Percentiles rank a stretch among this genome's conserved stretches.
phyloP scores from a whole-genome alignment of 441 rosid genomes.

The Capsella rubella region DNA sequence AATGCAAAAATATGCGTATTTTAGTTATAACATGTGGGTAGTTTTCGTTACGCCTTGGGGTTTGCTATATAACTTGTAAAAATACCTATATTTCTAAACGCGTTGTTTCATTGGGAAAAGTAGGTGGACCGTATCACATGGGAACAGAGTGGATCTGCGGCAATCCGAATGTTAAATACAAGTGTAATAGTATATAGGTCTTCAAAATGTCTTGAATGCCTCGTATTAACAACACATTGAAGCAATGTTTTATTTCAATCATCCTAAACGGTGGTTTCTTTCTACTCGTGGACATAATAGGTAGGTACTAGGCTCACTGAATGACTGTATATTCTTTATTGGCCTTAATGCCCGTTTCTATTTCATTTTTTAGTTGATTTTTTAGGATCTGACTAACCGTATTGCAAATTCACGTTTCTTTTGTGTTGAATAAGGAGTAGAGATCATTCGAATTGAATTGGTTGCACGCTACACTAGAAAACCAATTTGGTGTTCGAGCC shows the following conservation, averaged over 20 bases:
- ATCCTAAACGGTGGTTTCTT: neutral
- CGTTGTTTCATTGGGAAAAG: conserved; percentile 1
- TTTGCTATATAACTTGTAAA: neutral
- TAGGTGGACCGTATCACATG: conserved; percentile 42
- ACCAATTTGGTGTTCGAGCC: neutral
- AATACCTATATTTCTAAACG: neutral
- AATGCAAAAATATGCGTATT: neutral
- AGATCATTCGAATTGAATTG: too few relatives aligned
- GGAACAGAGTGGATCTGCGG: conserved; percentile 31
- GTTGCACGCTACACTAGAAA: too few relatives aligned
- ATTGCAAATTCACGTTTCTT: too few relatives aligned
- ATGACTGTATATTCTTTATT: too few relatives aligned
- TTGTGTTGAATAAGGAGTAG: too few relatives aligned
- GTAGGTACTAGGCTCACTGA: neutral
- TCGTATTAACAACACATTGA: too few relatives aligned
- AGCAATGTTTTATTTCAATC: neutral
- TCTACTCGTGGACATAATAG: neutral
- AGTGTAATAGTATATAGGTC: too few relatives aligned
- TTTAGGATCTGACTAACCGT: too few relatives aligned
- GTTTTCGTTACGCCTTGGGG: neutral
- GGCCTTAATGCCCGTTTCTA: too few relatives aligned
- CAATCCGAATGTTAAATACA: conserved; percentile 7
- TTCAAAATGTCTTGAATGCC: too few relatives aligned
- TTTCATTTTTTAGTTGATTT: too few relatives aligned
- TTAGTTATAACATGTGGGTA: neutral